A percentile compares a stretch with the other conserved stretches of the same genome.
Conservation (phyloP, 306 rosid species). For the Arachis stenosperma region DNA sequence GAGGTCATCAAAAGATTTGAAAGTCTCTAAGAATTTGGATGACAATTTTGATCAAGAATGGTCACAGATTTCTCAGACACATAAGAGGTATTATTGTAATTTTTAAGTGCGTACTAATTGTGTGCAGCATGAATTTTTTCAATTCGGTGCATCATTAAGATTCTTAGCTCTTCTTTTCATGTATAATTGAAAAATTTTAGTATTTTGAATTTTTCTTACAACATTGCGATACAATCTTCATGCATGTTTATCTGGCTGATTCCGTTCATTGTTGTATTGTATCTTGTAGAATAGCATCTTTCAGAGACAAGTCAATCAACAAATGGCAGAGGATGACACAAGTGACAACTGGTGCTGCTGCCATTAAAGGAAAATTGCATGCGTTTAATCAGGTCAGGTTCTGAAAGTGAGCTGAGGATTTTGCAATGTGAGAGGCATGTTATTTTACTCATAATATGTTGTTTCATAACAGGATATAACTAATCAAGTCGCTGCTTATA, state of each 20-base stretch:
- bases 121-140: slow-evolving; percentile 17
- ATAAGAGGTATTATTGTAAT: slow-evolving; percentile 57
- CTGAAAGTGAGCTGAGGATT: slow-evolving; percentile 31
- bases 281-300: slow-evolving; percentile 67
- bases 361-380: slow-evolving; percentile 76
- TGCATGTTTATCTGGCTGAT: slow-evolving; percentile 21
- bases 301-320: slow-evolving; percentile 80
- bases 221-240: neutral
- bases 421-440: neutral
- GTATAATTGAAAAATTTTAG: slow-evolving; percentile 23
- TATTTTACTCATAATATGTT: slow-evolving; percentile 10
- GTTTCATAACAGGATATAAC: slow-evolving; percentile 66
- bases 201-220: slow-evolving; percentile 27
- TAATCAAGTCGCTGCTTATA: slow-evolving; percentile 77
- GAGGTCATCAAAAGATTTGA: slow-evolving; percentile 45
- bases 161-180: slow-evolving; percentile 13
- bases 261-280: slow-evolving; percentile 42
- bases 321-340: slow-evolving; percentile 95
- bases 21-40: slow-evolving; percentile 49
- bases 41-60: slow-evolving; percentile 68
- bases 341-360: slow-evolving; percentile 89
- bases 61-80: slow-evolving; percentile 63
- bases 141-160: slow-evolving; percentile 1
- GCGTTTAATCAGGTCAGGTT: slow-evolving; percentile 86
- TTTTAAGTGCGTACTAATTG: slow-evolving; percentile 28